A percentile compares a stretch with the other conserved stretches of the same genome.
Conservation (phyloP, 2,329 filamentous ascomycete genomes). For the Neofusicoccum cordaticola region DNA sequence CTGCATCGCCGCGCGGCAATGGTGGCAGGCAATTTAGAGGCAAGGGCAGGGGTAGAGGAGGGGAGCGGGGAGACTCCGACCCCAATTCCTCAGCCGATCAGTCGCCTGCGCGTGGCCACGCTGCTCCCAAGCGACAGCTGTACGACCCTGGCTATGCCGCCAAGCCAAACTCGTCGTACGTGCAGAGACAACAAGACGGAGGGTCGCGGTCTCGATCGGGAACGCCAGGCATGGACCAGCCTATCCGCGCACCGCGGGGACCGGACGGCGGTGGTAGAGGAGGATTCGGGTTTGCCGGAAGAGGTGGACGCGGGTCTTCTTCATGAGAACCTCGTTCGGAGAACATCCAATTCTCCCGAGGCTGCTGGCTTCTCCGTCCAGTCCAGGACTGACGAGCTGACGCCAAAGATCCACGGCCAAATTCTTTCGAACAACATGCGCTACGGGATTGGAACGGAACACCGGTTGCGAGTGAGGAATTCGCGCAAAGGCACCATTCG, state of each 20-base stretch:
- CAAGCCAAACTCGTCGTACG: constrained; percentile 52
- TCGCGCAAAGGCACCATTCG: neutral
- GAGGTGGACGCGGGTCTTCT: constrained; percentile 7
- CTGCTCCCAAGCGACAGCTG: constrained; percentile 57
- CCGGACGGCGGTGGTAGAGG: constrained; percentile 74
- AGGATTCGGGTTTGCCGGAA: constrained; percentile 65
- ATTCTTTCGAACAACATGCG: neutral
- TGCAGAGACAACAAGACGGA: constrained; percentile 31
- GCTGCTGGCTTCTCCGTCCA: neutral
- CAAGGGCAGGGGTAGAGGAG: constrained; percentile 37
- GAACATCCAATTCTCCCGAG: neutral
- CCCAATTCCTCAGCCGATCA: constrained; percentile 34
- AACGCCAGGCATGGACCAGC: constrained; percentile 61
- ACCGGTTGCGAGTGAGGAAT: neutral
- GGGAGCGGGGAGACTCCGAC: constrained; percentile 31
- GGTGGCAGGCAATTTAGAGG: constrained; percentile 30
- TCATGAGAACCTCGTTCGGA: neutral
- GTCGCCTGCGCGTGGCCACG: constrained; percentile 36
- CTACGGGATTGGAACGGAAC: neutral
- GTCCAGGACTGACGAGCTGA: neutral
- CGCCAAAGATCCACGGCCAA: neutral
- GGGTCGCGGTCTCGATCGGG: constrained; percentile 48
- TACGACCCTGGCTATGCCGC: constrained; percentile 73
- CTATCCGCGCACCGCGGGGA: constrained; percentile 71
- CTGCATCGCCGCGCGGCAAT: constrained; percentile 23